A percentile compares a stretch with the other conserved stretches of the same genome.
These are phyloP conservation scores for Ascodesmis nigricans DNA, from an alignment of 495 filamentous ascomycete species.

Conservation along the genomic window DNA sequence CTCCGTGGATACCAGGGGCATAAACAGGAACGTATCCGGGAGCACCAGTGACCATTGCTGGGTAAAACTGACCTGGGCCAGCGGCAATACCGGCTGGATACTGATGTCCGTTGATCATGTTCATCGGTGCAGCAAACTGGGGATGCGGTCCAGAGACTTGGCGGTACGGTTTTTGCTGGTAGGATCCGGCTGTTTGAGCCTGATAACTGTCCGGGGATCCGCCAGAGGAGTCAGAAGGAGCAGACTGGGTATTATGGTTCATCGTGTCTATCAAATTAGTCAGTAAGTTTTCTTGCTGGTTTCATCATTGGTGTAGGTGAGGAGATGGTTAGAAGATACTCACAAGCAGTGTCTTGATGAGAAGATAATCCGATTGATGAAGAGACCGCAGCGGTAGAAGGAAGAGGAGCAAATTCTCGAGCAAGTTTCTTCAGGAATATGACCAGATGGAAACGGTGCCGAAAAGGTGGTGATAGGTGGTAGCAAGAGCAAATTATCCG, in stretches of 20 bases:
- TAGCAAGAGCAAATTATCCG: too few relatives aligned
- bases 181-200: conserved; percentile 6
- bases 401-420: too few relatives aligned
- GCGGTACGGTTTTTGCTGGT: conserved; percentile 19
- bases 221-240: conserved; percentile 7
- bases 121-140: conserved; percentile 8
- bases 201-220: conserved; percentile 8
- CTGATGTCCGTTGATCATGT: conserved; percentile 5
- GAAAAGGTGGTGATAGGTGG: too few relatives aligned
- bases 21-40: conserved; percentile 15
- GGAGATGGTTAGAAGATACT: too few relatives aligned
- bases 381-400: too few relatives aligned
- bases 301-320: too few relatives aligned
- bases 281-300: too few relatives aligned
- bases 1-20: conserved; percentile 8
- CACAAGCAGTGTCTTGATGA: too few relatives aligned
- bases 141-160: conserved; percentile 19
- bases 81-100: conserved; percentile 11
- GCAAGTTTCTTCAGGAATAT: too few relatives aligned
- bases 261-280: too few relatives aligned
- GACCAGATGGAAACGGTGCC: too few relatives aligned
- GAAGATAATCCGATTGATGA: too few relatives aligned
- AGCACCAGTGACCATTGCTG: conserved; percentile 9
- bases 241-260: conserved; percentile 2
- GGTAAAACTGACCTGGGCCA: conserved; percentile 13